A percentile compares a stretch with the other conserved stretches of the same genome.
phyloP scores from a whole-genome alignment of 495 filamentous ascomycete genomes.

The Xylaria flabelliformis region DNA sequence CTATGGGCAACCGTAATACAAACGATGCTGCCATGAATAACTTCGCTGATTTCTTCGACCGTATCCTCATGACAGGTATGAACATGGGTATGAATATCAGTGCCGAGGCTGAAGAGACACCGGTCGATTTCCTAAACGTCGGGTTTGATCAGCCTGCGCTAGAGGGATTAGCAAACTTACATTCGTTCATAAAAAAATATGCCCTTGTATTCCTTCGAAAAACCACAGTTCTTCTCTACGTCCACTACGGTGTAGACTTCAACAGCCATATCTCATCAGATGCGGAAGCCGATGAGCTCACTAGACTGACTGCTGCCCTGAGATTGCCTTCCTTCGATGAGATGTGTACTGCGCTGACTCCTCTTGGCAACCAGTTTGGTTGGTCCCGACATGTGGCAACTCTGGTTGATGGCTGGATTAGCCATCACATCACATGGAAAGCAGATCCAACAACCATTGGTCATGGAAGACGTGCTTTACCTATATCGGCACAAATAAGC shows the following conservation, averaged over 20 bases:
- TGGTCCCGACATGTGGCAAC: conserved; percentile 46
- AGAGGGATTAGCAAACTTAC: conserved; percentile 49
- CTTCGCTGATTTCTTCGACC: conserved; percentile 52
- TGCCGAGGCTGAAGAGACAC: conserved; percentile 20
- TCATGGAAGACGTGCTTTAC: conserved; percentile 29
- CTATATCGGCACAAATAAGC: conserved; percentile 58
- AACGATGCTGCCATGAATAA: conserved; percentile 49
- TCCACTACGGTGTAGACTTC: conserved; percentile 88
- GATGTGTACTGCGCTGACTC: conserved; percentile 63
- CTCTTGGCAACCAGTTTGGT: conserved; percentile 46
- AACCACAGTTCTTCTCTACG: conserved; percentile 78
- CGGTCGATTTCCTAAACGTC: conserved; percentile 36
- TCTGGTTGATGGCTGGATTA: conserved; percentile 81
- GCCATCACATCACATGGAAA: conserved; percentile 58
- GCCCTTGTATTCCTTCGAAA: conserved; percentile 91
- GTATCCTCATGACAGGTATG: conserved; percentile 43
- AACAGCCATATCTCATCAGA: conserved; percentile 71
- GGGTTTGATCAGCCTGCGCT: conserved; percentile 53
- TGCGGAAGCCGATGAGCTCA: conserved; percentile 76
- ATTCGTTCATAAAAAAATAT: conserved; percentile 71
- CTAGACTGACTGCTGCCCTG: conserved; percentile 76
- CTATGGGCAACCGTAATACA: conserved; percentile 40
- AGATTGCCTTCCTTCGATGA: conserved; percentile 80
- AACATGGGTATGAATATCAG: conserved; percentile 38
- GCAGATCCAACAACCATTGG: background rate